Evolutionary conservation across 345 rosid genomes (phyloP), one percentile per base, ranked within the genome.

Genomic region (Eucalyptus lansdowneana): DNA sequence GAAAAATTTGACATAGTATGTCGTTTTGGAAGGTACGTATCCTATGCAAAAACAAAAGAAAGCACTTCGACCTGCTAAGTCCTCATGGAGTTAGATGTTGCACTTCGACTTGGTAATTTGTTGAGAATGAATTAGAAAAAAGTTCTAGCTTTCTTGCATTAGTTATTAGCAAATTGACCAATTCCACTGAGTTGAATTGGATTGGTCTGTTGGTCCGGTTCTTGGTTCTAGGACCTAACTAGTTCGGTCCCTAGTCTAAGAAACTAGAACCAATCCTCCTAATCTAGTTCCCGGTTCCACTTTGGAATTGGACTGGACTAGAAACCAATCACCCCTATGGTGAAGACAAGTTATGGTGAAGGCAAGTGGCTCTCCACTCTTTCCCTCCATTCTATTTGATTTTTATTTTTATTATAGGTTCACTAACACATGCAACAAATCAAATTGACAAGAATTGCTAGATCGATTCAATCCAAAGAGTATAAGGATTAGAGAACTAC

Each of bases 301-400:
- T 53, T 53, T 53, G 11, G 11, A 53, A 24, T 22, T 1, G 0
- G 2, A 56, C 1, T 0, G 3, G 6, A 56, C 3, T 4, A 0
- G 2, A 24, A 56, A 56, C 6, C 62, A 22, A 56, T 56, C 62
- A 56, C 62, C 13, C 6, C 3, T 24, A 10, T 22, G 25, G 1
- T 21, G 58, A 21, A 53, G 58, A 53, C 11, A 53, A 53, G 25
- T 53, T 53, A 53, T 53, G 58, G 58, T 53, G 24, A 5, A 69
- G 14, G 44, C 81, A 34, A 40, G 44, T 69, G 81, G 44, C 81
- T 5, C 44, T 34, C 25, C 24, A 31, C 42, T 31, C 44, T 17
- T 34, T 34, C 14, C 25, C 25, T 69, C 81, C 81, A 9, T 34
- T 17, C 13, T 69, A 9, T 69, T 69, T 69, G 1, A 69, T 69